phyloP scores from a whole-genome alignment of 2,329 filamentous ascomycete species.

The Xylariaceae sp. region DNA sequence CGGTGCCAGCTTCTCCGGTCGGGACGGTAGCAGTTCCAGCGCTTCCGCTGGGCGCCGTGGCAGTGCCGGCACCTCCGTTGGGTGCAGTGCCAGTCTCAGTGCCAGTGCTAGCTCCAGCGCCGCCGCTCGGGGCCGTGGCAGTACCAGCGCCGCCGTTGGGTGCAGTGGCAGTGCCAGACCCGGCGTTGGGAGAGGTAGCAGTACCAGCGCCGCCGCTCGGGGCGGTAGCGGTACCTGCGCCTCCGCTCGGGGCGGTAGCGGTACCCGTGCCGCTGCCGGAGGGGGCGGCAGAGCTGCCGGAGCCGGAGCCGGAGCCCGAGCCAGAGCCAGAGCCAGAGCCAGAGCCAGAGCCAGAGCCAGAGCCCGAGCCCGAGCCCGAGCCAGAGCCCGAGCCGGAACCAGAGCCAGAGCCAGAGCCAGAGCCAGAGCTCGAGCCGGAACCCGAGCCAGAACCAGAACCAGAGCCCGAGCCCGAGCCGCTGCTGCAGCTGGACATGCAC shows the following conservation, averaged over 20 bases:
- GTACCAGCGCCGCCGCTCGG: too few relatives aligned
- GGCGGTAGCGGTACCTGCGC: background rate
- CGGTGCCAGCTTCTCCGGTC: background rate
- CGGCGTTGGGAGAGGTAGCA: too few relatives aligned
- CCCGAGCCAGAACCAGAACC: constrained; percentile 1
- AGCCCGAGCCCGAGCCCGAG: constrained; percentile 1
- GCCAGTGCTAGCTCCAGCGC: background rate
- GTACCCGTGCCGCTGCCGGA: background rate
- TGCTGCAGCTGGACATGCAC: constrained; percentile 17
- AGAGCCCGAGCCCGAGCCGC: background rate
- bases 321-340: background rate
- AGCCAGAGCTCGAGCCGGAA: background rate
- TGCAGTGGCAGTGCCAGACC: too few relatives aligned
- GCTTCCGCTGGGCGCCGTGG: too few relatives aligned
- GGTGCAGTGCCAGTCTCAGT: background rate
- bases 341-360: background rate
- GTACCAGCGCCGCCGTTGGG: too few relatives aligned
- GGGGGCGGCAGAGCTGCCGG: too few relatives aligned
- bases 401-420: background rate
- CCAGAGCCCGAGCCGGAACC: constrained; percentile 1
- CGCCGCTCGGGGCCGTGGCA: too few relatives aligned
- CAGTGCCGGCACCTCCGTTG: too few relatives aligned
- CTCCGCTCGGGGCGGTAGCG: background rate
- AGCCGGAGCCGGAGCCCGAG: background rate
- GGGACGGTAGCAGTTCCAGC: background rate